These are phyloP conservation scores for Collybiopsis confluens DNA, from an alignment of 768 basidiomycete species.

Conservation along the genomic window DNA sequence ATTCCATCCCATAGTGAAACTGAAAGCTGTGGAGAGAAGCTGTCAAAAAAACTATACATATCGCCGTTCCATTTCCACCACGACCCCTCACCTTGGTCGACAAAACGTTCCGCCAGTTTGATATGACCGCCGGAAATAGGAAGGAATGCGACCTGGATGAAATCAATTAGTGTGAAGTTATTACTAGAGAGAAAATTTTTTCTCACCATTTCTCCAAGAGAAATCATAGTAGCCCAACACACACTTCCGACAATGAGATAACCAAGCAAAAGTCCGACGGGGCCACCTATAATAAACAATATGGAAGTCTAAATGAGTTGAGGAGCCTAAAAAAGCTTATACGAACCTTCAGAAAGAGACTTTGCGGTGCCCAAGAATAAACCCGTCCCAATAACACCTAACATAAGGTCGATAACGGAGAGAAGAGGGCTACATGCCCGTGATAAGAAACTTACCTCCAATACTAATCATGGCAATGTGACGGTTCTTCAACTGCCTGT, in stretches of 20 bases:
- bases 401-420: slow-evolving; percentile 14
- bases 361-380: slow-evolving; percentile 51
- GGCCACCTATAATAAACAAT: too few species aligned
- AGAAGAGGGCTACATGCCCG: not conserved
- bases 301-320: too few species aligned
- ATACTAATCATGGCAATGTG: slow-evolving; percentile 76
- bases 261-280: slow-evolving; percentile 58
- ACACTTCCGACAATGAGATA: slow-evolving; percentile 63
- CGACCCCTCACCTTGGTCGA: slow-evolving; percentile 63
- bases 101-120: slow-evolving; percentile 76
- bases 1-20: slow-evolving; percentile 48
- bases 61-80: too few species aligned
- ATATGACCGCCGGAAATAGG: slow-evolving; percentile 81
- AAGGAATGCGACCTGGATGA: slow-evolving; percentile 60
- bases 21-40: slow-evolving; percentile 5
- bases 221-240: slow-evolving; percentile 36
- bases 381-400: slow-evolving; percentile 59
- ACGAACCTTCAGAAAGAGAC: slow-evolving; percentile 43
- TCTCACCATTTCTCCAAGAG: slow-evolving; percentile 36
- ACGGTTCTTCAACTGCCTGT: slow-evolving; percentile 67
- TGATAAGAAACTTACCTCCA: not conserved
- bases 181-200: slow-evolving; percentile 20
- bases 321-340: too few species aligned
- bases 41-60: too few species aligned
- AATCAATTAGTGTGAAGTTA: not conserved